Base-by-base conservation (phyloP, 495 filamentous ascomycete genomes). In the Venustampulla echinocandica region DNA sequence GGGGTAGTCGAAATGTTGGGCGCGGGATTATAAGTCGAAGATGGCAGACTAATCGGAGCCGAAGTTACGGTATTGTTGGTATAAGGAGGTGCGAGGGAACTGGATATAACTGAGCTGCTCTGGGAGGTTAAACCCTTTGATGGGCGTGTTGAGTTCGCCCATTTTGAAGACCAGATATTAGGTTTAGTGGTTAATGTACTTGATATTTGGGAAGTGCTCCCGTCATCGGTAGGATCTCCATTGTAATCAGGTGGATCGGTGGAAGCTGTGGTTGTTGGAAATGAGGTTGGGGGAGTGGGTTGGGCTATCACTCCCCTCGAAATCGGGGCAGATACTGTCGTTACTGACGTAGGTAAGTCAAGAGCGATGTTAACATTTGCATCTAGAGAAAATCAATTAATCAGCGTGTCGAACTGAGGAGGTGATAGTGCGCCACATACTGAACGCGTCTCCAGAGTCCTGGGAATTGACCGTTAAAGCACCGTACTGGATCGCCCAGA, bases 401-500 rank as follows among this genome's bases (percentile, higher is more conserved):
- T n/a, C n/a, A n/a, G n/a, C n/a, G n/a, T n/a, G n/a, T n/a, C n/a
- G n/a, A n/a, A n/a, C n/a, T n/a, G n/a, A n/a, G n/a, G n/a, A n/a
- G n/a, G n/a, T n/a, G n/a, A n/a, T n/a, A n/a, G n/a, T n/a, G n/a
- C n/a, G n/a, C n/a, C n/a, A n/a, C n/a, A n/a, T n/a, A n/a, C n/a
- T n/a, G n/a, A n/a, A n/a, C n/a, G n/a, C n/a, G n/a, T n/a, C n/a
- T n/a, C n/a, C n/a, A n/a, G 27, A 30, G 27, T 7, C 7, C 27
- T 30, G 27, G 27, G 7, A 30, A 30, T n/a, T 30, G n/a, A 30
- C 7, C 27, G 7, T 30, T 30, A 30, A 30, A 37, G 34, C 17
- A 21, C 41, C 13, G 42, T n/a, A 24, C 27, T 42, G 43, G 13
- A 47, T 36, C 10, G 44, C 43, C 43, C 42, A 47, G 10, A 52